Evolutionary conservation across 768 basidiomycete genomes (phyloP).

Genomic region (Amanita thiersii): DNA sequence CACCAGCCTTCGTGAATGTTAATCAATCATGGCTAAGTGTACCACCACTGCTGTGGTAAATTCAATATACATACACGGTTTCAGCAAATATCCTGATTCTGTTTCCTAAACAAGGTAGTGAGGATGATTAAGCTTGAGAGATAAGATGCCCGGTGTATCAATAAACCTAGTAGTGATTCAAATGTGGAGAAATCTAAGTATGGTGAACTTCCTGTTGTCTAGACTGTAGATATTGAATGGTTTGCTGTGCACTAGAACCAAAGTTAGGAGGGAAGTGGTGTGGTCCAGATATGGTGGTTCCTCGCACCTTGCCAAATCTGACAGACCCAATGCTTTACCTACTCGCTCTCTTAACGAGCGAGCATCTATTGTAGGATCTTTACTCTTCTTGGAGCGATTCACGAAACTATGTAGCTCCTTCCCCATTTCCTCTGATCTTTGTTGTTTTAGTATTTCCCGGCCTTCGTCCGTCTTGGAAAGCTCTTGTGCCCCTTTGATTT

Average conservation of each 20-base stretch:
- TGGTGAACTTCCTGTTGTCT: conserved; percentile 3
- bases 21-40: no score
- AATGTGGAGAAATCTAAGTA: no score
- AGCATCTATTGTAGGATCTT: conserved; percentile 11
- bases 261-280: neutral
- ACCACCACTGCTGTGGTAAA: no score
- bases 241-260: conserved; percentile 16
- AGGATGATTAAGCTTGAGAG: no score
- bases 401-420: neutral
- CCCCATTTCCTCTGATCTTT: conserved; percentile 5
- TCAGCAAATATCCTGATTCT: no score
- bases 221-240: conserved; percentile 14
- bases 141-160: no score
- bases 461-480: conserved; percentile 2
- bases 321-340: conserved; percentile 19
- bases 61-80: no score
- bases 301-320: conserved; percentile 19
- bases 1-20: no score
- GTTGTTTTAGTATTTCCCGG: conserved; percentile 5
- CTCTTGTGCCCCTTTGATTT: neutral
- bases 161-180: no score
- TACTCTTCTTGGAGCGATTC: neutral
- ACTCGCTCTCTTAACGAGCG: conserved; percentile 17
- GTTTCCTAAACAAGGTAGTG: no score
- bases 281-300: neutral